Base-by-base conservation (phyloP, 2,329 filamentous ascomycete species). In the Penicillium olsonii region DNA sequence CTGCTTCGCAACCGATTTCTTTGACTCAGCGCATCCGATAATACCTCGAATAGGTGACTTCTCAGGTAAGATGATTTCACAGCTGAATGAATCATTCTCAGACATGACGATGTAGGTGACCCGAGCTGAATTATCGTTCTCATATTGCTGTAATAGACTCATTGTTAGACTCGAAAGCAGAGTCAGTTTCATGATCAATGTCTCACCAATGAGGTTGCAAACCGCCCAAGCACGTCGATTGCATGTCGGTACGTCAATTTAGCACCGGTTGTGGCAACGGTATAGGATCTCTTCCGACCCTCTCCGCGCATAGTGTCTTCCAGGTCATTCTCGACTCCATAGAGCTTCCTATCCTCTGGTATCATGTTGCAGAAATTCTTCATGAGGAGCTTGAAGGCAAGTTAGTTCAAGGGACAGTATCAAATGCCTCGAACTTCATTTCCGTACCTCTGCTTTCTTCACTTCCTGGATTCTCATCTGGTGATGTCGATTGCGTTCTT, bases 1-100 rank as follows among this genome's bases (percentile, higher is more conserved):
- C 56, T 89, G 90, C 68, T 94, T 95, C 4, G 94, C 92, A 15
- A 87, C 73, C 24, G 84, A 78, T 68, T 96, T 97, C 49, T 80
- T 88, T 7, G 76, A 67, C 47, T 86, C 83, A 0, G 83, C 73
- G 7, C 73, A 76, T 5, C 94, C 92, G 11, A 78, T 76, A 5
- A 82, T 78, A 24, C 82, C 84, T 47, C 79, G 81, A 29, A 96
- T 74, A 0, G 90, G 90, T 0, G 90, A 88, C 18, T 78, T 79
- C 11, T 85, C 81, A 0, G 94, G 92, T 19, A 99, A 74, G 10
- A 90, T 78, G 1, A 95, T 84, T 62, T 96, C 90, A 55, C 88
- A 91, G 35, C 86, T 68, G 60, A 86, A 96, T 19, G 82, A 80
- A 11, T 78, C 76, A 9, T 79, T 79, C 3, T 77, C 67, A 0